A percentile compares a stretch with the other conserved stretches of the same genome.
Conservation (phyloP, 2,329 filamentous ascomycete species). For the Phialophora verrucosa region DNA sequence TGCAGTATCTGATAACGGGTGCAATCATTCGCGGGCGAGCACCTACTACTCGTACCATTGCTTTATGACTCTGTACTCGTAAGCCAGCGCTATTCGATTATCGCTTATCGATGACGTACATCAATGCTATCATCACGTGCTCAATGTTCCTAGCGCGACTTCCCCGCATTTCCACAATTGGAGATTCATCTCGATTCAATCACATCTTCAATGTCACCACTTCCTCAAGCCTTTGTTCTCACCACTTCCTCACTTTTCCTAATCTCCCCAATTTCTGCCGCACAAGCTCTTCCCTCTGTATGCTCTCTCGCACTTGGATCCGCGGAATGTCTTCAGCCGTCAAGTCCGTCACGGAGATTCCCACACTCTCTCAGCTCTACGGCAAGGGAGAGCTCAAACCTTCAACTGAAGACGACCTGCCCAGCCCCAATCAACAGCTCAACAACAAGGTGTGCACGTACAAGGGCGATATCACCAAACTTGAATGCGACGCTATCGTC, state of each 20-base stretch:
- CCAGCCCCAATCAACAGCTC: slow-evolving; percentile 58
- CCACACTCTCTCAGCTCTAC: slow-evolving; percentile 66
- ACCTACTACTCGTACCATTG: too few relatives aligned
- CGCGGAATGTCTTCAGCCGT: slow-evolving; percentile 4
- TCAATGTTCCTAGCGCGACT: background rate
- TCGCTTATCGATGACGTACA: background rate
- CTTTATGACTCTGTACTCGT: too few relatives aligned
- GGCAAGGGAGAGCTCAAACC: slow-evolving; percentile 57
- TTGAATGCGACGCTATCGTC: slow-evolving; percentile 81
- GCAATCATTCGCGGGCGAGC: background rate
- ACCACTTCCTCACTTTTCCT: background rate
- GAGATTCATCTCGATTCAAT: background rate
- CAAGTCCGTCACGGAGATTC: slow-evolving; percentile 45
- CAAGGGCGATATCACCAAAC: slow-evolving; percentile 78
- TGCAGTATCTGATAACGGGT: background rate
- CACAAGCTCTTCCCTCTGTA: background rate
- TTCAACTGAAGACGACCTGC: slow-evolving; percentile 26
- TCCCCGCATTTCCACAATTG: background rate
- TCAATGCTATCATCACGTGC: background rate
- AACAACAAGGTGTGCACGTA: slow-evolving; percentile 75
- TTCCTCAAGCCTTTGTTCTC: background rate
- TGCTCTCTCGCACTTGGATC: background rate
- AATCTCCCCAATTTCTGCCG: background rate
- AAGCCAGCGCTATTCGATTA: background rate
- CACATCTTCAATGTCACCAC: background rate